phyloP scores from a whole-genome alignment of 441 rosid genomes.

The Arabidopsis lyrata region DNA sequence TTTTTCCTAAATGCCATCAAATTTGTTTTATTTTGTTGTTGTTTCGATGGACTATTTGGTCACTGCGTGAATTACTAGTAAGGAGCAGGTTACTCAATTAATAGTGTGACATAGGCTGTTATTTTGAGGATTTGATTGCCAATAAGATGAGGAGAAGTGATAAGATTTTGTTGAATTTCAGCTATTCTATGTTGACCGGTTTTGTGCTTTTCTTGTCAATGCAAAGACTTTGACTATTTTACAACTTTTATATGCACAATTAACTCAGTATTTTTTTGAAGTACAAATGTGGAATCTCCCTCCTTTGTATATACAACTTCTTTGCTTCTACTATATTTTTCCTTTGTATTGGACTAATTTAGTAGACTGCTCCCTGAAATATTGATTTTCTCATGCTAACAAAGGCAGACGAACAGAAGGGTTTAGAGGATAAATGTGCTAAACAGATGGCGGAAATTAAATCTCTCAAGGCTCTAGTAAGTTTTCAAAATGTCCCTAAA shows the following conservation, averaged over 20 bases:
- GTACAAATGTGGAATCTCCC: slow-evolving; percentile 21
- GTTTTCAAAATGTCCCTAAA: slow-evolving; percentile 37
- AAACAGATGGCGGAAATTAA: slow-evolving; percentile 72
- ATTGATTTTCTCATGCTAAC: slow-evolving; percentile 44
- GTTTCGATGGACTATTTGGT: slow-evolving; percentile 14
- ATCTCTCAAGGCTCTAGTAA: slow-evolving; percentile 67
- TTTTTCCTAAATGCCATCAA: slow-evolving; percentile 20
- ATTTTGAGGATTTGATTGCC: slow-evolving; percentile 10
- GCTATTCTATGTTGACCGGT: background rate
- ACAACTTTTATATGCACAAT: slow-evolving; percentile 16
- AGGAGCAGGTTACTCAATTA: background rate
- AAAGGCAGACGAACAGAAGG: slow-evolving; percentile 77
- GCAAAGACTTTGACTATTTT: slow-evolving; percentile 17
- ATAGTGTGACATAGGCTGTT: slow-evolving; percentile 13
- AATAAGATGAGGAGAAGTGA: slow-evolving; percentile 26
- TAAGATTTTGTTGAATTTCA: slow-evolving; percentile 5
- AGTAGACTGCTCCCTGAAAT: slow-evolving; percentile 29
- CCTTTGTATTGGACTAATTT: slow-evolving; percentile 17
- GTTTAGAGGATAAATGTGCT: slow-evolving; percentile 63
- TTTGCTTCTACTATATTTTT: slow-evolving; percentile 3
- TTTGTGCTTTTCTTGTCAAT: background rate
- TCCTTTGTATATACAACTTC: slow-evolving; percentile 9
- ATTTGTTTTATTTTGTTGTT: slow-evolving; percentile 5
- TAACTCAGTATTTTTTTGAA: slow-evolving; percentile 5
- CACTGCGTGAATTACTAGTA: slow-evolving; percentile 23